Evolutionary conservation across 495 filamentous ascomycete species (phyloP).

Genomic region (Tuber borchii): DNA sequence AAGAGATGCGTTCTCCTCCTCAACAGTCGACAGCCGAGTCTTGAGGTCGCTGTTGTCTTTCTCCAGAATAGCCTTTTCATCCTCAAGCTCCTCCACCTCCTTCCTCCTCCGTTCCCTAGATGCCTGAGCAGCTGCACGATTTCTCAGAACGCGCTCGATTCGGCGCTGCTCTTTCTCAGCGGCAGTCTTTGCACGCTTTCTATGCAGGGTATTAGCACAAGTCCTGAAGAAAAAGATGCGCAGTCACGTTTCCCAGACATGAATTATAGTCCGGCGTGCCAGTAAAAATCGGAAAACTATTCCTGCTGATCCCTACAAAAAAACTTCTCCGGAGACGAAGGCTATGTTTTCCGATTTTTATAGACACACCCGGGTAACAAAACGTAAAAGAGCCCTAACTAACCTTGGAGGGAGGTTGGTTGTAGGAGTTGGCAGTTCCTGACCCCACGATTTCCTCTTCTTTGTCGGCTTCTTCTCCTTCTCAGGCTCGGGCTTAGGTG

Average conservation of each 20-base stretch:
- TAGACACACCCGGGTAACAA: not conserved
- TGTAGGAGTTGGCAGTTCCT: constrained; percentile 92
- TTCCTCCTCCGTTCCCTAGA: constrained; percentile 90
- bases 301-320: no score
- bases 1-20: constrained; percentile 60
- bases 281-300: not conserved
- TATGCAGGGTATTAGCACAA: constrained; percentile 37
- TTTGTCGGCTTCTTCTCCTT: constrained; percentile 73
- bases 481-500: constrained; percentile 28
- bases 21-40: constrained; percentile 56
- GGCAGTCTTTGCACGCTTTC: constrained; percentile 96
- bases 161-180: constrained; percentile 98
- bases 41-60: constrained; percentile 62
- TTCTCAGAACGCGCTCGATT: constrained; percentile 92
- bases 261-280: constrained; percentile 21
- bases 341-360: not conserved
- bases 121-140: constrained; percentile 91
- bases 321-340: not conserved
- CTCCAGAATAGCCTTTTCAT: constrained; percentile 61
- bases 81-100: constrained; percentile 84
- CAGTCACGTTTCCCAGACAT: constrained; percentile 56
- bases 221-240: constrained; percentile 45
- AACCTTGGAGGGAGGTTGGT: constrained; percentile 94
- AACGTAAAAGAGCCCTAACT: constrained; percentile 29
- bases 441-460: constrained; percentile 99